These are phyloP conservation scores for Geranomyces michiganensis DNA, from an alignment of 192 early-diverging fungal genomes.

Conservation along the genomic window DNA sequence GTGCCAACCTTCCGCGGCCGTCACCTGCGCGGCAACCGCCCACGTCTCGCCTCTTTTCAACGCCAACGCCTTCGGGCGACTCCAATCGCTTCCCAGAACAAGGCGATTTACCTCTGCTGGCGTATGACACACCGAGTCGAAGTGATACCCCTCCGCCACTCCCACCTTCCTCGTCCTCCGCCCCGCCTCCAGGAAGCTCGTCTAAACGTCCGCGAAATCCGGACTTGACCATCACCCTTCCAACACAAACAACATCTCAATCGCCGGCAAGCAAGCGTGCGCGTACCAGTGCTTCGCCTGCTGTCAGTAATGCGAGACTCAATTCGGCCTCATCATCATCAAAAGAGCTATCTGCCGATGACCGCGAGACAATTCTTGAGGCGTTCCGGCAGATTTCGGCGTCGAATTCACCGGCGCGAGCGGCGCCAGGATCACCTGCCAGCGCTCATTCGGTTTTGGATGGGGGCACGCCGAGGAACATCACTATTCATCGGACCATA, in stretches of 20 bases:
- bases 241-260: neutral
- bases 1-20: no score
- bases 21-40: neutral
- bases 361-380: constrained; percentile 4
- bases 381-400: neutral
- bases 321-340: constrained; percentile 1
- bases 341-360: constrained; percentile 4
- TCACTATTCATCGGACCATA: constrained; percentile 1
- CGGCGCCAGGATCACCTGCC: neutral
- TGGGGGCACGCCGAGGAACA: neutral
- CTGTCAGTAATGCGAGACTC: neutral
- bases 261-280: neutral
- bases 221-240: constrained; percentile 1
- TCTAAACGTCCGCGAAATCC: neutral
- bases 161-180: neutral
- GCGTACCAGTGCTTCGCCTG: neutral
- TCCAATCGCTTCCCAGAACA: neutral
- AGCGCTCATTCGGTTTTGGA: neutral
- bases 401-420: neutral
- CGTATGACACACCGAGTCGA: neutral
- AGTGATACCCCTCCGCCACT: neutral
- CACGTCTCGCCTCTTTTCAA: neutral
- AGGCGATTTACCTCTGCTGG: neutral
- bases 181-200: neutral
- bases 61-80: neutral